Conservation (phyloP, 148 eudicot species). For the Camellia japonica region DNA sequence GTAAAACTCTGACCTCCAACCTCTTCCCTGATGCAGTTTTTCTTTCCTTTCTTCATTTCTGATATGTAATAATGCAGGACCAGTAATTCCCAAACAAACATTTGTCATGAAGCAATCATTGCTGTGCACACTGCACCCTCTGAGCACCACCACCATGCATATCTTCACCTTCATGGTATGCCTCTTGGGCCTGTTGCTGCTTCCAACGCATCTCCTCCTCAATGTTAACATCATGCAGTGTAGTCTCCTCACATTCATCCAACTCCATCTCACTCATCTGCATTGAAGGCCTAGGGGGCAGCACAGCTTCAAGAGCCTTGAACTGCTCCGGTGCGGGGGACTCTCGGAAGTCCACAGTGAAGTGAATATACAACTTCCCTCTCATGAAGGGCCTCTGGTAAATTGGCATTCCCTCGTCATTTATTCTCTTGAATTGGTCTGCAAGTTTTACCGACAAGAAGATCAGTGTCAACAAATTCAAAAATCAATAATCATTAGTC, state of each 20-base stretch:
- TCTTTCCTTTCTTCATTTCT: background rate
- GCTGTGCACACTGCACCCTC: conserved; percentile 57
- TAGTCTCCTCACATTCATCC: conserved; percentile 59
- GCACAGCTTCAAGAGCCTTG: conserved; percentile 46
- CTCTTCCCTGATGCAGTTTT: background rate
- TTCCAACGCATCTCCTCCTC: conserved; percentile 53
- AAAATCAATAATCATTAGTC: background rate
- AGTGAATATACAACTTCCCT: conserved; percentile 52
- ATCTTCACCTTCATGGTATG: conserved; percentile 49
- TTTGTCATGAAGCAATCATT: conserved; percentile 14
- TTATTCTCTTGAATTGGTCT: conserved; percentile 51
- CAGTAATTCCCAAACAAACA: too few species aligned
- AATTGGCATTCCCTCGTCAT: conserved; percentile 54
- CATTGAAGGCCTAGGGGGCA: conserved; percentile 34
- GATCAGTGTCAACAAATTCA: background rate
- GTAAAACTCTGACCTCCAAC: background rate
- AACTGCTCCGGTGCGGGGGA: conserved; percentile 35
- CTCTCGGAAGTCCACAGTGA: conserved; percentile 49
- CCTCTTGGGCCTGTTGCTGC: conserved; percentile 48
- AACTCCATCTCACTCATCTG: conserved; percentile 44
- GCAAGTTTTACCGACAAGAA: conserved; percentile 5
- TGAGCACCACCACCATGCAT: conserved; percentile 46
- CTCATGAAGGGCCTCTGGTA: conserved; percentile 49
- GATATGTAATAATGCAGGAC: too few species aligned
- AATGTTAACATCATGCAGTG: conserved; percentile 49